Percentiles rank a stretch among this genome's conserved stretches.
These are phyloP conservation scores for Neurospora sp. DNA, from an alignment of 495 filamentous ascomycete species.

Conservation along the genomic window DNA sequence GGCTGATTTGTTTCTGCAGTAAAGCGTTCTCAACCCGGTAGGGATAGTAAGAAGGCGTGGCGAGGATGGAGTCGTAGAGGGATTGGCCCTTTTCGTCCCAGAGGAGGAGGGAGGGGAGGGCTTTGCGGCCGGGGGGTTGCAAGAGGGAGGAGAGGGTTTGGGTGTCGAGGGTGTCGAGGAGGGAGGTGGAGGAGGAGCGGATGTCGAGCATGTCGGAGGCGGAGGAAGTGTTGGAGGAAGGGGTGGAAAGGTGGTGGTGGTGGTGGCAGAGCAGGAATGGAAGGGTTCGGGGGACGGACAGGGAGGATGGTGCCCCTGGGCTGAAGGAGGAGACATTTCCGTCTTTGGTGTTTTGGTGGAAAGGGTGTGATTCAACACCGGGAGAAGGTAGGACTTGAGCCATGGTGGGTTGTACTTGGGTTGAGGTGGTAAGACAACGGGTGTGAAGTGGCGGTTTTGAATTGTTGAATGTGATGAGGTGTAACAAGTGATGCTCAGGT, in stretches of 20 bases:
- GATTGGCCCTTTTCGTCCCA: conserved; percentile 11
- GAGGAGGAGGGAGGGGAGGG: conserved; percentile 3
- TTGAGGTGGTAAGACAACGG: background rate
- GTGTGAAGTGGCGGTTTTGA: background rate
- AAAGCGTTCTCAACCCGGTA: conserved; percentile 7
- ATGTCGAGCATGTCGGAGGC: conserved; percentile 4
- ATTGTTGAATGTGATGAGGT: background rate
- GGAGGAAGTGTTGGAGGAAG: background rate
- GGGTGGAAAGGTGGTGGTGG: background rate
- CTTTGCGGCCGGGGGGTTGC: background rate
- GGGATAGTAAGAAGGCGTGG: conserved; percentile 3
- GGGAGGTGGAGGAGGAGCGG: conserved; percentile 1
- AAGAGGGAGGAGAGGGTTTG: conserved; percentile 1
- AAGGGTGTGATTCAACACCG: background rate
- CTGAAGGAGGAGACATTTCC: background rate
- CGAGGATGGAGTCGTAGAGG: conserved; percentile 8
- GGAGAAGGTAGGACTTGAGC: background rate
- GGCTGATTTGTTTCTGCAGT: background rate
- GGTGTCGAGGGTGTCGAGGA: conserved; percentile 3
- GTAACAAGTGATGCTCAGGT: background rate
- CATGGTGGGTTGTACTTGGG: background rate
- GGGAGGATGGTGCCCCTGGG: background rate
- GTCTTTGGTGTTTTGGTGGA: background rate
- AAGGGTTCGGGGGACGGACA: background rate
- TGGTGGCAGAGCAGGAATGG: background rate